A percentile compares a stretch with the other conserved stretches of the same genome.
Evolutionary conservation across 2,329 filamentous ascomycete genomes (phyloP).

Genomic region (Teratosphaeriaceae sp.): DNA sequence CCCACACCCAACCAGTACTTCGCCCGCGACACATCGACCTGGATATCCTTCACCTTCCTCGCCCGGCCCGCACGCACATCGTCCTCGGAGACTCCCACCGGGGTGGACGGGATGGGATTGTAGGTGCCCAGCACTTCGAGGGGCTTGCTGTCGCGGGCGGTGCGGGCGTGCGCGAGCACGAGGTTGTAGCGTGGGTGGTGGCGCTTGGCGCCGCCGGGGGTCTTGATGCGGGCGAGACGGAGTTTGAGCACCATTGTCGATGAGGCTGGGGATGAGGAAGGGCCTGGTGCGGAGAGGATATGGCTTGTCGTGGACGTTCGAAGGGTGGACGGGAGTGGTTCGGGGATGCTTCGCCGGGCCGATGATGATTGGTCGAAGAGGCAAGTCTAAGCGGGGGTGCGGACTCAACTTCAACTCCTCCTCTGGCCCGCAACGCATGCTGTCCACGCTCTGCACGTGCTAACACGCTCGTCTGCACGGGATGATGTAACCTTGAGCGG

Average conservation of each 20-base stretch:
- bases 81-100: slow-evolving; percentile 39
- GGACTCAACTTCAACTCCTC: no score
- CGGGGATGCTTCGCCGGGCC: no score
- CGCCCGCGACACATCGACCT: slow-evolving; percentile 71
- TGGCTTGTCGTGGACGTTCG: neutral
- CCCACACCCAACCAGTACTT: slow-evolving; percentile 97
- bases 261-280: neutral
- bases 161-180: slow-evolving; percentile 80
- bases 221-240: slow-evolving; percentile 84
- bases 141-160: slow-evolving; percentile 78
- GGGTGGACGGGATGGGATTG: slow-evolving; percentile 54
- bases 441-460: no score
- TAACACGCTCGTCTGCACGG: no score
- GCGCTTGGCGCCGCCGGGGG: slow-evolving; percentile 46
- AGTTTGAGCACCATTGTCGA: slow-evolving; percentile 96
- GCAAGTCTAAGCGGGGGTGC: no score
- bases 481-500: no score
- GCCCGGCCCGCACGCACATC: slow-evolving; percentile 21
- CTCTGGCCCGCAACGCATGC: no score
- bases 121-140: slow-evolving; percentile 80
- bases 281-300: neutral
- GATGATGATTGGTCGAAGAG: no score
- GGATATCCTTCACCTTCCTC: slow-evolving; percentile 84
- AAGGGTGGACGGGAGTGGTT: no score
- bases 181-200: slow-evolving; percentile 97